Evolutionary conservation across 257 asterid genomes (phyloP), one percentile per base, ranked within the genome.

Genomic region (Solanum chmielewskii): DNA sequence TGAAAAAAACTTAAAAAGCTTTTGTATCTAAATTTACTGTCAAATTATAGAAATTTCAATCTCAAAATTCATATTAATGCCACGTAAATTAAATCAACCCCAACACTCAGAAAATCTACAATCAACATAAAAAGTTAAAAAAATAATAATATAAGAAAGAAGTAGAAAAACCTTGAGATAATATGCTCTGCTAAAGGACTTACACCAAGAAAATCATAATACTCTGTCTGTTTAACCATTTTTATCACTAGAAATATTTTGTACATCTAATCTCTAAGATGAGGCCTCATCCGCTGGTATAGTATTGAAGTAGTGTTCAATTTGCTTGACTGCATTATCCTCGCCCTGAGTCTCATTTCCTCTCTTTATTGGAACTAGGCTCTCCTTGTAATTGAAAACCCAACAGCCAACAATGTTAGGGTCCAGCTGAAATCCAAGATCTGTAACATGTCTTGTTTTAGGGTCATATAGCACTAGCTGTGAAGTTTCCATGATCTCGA

Each of bases 151-250:
- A 3, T 13, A 41, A 44, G 21, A 7, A 14, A 76, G 14, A 78
- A 18, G 41, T 47, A 15, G 0, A 29, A 47, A 15, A 44, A 95
- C 99, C 98, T 95, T 96, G n/a, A 93, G 93, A 88, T 95, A 96
- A 86, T 93, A 96, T 37, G 96, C 98, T 90, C 93, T 21, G 98
- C 98, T n/a, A 91, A 89, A 29, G 97, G 92, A 62, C 80, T 81
- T 62, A 95, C 93, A 18, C 93, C 98, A 87, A 95, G 93, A 88
- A 94, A 69, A 81, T 96, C 99, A 87, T 95, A 94, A 60, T 89
- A 96, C 83, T 95, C 98, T 5, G 97, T 95, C 83, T 96, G 98
- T 91, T 95, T 95, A 71, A 92, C 97, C 98, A 96, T 96, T 85
- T 78, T 15, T 35, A 35, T 35, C 39, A 35, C 39, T 35, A 5